A percentile compares a stretch with the other conserved stretches of the same genome.
Conservation (phyloP, 257 asterid species). For the Plantago elongata region DNA sequence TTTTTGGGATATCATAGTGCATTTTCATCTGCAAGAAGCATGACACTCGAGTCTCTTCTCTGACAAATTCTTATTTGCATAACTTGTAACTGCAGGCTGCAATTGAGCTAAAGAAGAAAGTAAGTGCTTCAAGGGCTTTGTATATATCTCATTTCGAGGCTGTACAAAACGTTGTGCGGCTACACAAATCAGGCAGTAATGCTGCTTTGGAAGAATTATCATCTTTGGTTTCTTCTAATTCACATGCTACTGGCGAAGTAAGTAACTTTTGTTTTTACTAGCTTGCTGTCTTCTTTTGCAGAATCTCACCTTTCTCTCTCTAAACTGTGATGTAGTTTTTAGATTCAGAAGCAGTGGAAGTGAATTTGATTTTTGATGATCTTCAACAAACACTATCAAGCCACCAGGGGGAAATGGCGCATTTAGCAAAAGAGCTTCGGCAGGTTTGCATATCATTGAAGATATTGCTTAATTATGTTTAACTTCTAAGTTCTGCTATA, state of each 20-base stretch:
- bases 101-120: slow-evolving; percentile 51
- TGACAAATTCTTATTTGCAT: neutral
- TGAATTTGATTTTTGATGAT: slow-evolving; percentile 50
- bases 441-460: slow-evolving; percentile 42
- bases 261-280: slow-evolving; percentile 14
- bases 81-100: slow-evolving; percentile 40
- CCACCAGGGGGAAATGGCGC: slow-evolving; percentile 67
- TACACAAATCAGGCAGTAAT: slow-evolving; percentile 63
- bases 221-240: slow-evolving; percentile 44
- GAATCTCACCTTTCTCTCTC: slow-evolving; percentile 14
- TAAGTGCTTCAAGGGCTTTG: slow-evolving; percentile 47
- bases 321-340: slow-evolving; percentile 40
- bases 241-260: slow-evolving; percentile 55
- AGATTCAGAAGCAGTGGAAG: slow-evolving; percentile 49
- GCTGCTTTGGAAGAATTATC: slow-evolving; percentile 67
- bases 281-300: slow-evolving; percentile 11
- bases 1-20: no score
- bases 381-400: slow-evolving; percentile 53
- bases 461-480: slow-evolving; percentile 5
- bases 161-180: slow-evolving; percentile 61
- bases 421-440: slow-evolving; percentile 68
- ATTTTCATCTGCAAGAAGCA: no score
- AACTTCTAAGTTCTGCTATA: neutral
- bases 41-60: neutral
- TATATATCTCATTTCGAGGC: slow-evolving; percentile 76